A percentile compares a stretch with the other conserved stretches of the same genome.
These are phyloP conservation scores for Schrenkiella parvula DNA, from an alignment of 345 rosid genomes.

Conservation along the genomic window DNA sequence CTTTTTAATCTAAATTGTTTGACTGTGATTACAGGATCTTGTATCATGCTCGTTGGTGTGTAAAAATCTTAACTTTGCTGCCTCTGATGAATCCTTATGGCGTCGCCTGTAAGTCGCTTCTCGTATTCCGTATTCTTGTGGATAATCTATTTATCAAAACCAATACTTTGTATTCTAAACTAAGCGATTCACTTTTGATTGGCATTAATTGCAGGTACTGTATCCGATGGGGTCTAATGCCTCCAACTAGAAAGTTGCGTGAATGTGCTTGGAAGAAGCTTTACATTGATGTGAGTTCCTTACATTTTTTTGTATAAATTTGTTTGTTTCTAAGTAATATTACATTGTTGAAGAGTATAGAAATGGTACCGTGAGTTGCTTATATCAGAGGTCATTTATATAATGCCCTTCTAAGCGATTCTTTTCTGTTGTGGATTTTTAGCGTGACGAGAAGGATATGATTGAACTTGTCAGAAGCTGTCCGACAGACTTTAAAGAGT, in stretches of 20 bases:
- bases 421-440: conserved; percentile 23
- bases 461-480: conserved; percentile 70
- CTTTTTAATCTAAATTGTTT: background rate
- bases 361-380: background rate
- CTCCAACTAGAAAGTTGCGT: conserved; percentile 52
- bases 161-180: background rate
- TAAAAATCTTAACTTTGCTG: conserved; percentile 66
- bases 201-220: conserved; percentile 49
- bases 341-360: background rate
- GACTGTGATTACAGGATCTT: conserved; percentile 59
- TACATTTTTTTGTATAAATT: background rate
- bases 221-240: conserved; percentile 79
- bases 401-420: background rate
- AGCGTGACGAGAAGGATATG: conserved; percentile 95
- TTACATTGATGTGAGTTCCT: conserved; percentile 63
- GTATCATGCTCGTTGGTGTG: conserved; percentile 78
- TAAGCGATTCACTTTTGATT: background rate
- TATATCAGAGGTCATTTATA: background rate
- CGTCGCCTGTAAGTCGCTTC: conserved; percentile 75
- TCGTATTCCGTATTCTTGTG: background rate
- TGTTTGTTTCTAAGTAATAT: background rate
- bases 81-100: conserved; percentile 92
- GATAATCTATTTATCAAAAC: background rate
- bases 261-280: conserved; percentile 93
- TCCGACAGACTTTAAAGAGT: conserved; percentile 74